Base-by-base conservation (phyloP, 306 rosid genomes). In the Crotalaria pallida region DNA sequence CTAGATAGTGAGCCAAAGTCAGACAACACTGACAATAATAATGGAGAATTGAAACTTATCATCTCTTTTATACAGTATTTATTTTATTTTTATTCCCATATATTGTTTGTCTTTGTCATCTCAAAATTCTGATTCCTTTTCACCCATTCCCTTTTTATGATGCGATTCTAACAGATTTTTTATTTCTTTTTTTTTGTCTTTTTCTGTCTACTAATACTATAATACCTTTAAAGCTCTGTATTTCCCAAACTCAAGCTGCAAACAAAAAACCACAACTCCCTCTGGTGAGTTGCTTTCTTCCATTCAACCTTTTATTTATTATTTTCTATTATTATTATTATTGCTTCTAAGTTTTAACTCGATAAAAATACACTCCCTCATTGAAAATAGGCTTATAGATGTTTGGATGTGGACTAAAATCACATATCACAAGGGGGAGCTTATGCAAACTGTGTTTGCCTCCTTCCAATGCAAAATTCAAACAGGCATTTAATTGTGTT, bases 101-200 rank as follows among this genome's bases (percentile, higher is more conserved):
- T 36, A 6, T 7, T 36, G 3, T 0, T 36, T 21, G 21, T 44
- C 55, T 55, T 48, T 31, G 45, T 53, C 16, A 18, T 4, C 36
- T 3, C n/a, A 10, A 29, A 47, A 79, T 67, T 26, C 29, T 22
- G 65, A 83, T 61, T 67, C 82, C 15, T 36, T 21, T 81, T 68
- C 49, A 49, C 7, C 72, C 33, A 21, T 53, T 31, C 34, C 29
- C 22, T 18, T 3, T 4, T 48, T 19, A 6, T 26, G 61, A 9
- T 38, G 43, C 12, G 61, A 56, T 56, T 56, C 61, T 34, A 55
- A 21, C 6, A 18, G 38, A 33, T 7, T 6, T 34, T 2, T n/a
- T n/a, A n/a, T n/a, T n/a, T n/a, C n/a, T 1, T 33, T 75, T 58
- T 81, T 50, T 53, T 23, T 31, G 13, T 6, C 27, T 18, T 77